Percentiles rank a stretch among this genome's conserved stretches.
These are phyloP conservation scores for Olyra latifolia DNA, from an alignment of 176 grass and related monocot species.

Conservation along the genomic window DNA sequence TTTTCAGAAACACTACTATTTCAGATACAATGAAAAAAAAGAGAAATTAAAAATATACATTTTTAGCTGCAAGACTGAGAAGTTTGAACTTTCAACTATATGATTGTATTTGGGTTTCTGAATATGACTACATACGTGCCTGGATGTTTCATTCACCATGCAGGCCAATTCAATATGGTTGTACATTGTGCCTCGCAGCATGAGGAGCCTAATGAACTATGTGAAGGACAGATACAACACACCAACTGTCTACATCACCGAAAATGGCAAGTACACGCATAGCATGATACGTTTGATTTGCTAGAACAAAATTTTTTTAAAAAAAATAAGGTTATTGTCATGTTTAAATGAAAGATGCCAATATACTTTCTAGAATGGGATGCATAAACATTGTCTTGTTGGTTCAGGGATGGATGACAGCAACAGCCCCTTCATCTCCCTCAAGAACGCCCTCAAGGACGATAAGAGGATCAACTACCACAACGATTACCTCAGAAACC, in stretches of 20 bases:
- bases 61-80: not conserved
- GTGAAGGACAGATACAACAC: conserved; percentile 64
- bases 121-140: not conserved
- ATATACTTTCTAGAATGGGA: not conserved
- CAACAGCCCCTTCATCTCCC: conserved; percentile 60
- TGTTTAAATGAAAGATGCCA: no score
- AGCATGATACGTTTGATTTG: not conserved
- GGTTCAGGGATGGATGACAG: conserved; percentile 60
- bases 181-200: conserved; percentile 68
- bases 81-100: not conserved
- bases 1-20: not conserved
- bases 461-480: conserved; percentile 67
- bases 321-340: not conserved
- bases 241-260: conserved; percentile 67
- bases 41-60: not conserved
- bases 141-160: not conserved
- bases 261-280: conserved; percentile 53
- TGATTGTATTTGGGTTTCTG: not conserved
- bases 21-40: not conserved
- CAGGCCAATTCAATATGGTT: conserved; percentile 70
- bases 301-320: no score
- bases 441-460: conserved; percentile 62
- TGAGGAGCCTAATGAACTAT: conserved; percentile 74
- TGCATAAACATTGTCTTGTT: not conserved
- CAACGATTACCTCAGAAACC: conserved; percentile 54